These are phyloP conservation scores for Jacaranda mimosifolia DNA, from an alignment of 257 asterid genomes.

Conservation along the genomic window DNA sequence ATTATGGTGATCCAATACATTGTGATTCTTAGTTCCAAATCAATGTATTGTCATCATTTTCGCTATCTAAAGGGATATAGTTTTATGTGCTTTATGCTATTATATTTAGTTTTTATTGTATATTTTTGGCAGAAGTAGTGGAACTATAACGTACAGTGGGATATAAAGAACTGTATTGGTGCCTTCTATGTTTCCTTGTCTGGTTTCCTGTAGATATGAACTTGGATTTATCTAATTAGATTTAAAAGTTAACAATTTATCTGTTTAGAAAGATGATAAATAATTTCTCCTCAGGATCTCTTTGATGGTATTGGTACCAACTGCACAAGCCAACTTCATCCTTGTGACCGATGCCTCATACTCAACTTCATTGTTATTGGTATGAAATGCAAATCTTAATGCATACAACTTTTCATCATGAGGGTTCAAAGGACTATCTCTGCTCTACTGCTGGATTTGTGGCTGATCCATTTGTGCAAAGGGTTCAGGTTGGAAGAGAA, in stretches of 20 bases:
- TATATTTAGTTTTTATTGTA: not conserved
- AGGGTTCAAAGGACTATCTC: too few relatives aligned
- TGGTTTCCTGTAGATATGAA: too few relatives aligned
- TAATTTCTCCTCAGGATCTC: constrained; percentile 70
- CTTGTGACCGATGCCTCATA: too few relatives aligned
- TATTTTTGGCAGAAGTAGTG: not conserved
- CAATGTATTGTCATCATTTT: not conserved
- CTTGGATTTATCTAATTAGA: not conserved
- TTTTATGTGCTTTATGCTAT: not conserved
- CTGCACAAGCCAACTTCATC: too few relatives aligned
- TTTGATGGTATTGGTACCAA: too few relatives aligned
- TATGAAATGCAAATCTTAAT: too few relatives aligned
- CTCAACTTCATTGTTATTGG: too few relatives aligned
- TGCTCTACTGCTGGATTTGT: too few relatives aligned
- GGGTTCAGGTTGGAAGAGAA: too few relatives aligned
- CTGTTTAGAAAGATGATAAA: constrained; percentile 17
- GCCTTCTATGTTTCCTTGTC: constrained; percentile 13
- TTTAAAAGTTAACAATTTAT: not conserved
- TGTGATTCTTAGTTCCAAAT: constrained; percentile 13
- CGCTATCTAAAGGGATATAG: not conserved
- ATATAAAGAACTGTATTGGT: constrained; percentile 3
- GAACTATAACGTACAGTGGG: constrained; percentile 7
- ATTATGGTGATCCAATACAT: not conserved
- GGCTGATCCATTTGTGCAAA: too few relatives aligned
- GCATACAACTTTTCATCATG: too few relatives aligned